Percentiles rank a stretch among this genome's conserved stretches.
phyloP scores from a whole-genome alignment of 805 yeast species.

The Suhomyces pyralidae region DNA sequence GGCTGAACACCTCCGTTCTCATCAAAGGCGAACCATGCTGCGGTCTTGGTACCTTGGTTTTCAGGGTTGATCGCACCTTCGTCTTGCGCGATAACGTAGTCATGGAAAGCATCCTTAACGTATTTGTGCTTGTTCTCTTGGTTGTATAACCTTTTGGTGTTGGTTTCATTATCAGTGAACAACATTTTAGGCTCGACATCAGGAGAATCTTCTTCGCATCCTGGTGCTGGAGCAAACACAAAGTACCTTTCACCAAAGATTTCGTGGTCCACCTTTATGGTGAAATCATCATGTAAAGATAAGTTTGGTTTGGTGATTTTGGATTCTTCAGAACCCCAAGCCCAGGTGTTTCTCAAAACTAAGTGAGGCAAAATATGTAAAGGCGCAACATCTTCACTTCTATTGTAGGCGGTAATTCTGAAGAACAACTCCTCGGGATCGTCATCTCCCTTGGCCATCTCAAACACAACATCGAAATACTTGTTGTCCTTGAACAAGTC shows the following conservation, averaged over 20 bases:
- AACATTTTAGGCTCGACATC: conserved; percentile 75
- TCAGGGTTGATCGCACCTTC: conserved; percentile 67
- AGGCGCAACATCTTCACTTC: conserved; percentile 83
- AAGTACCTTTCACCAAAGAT: conserved; percentile 63
- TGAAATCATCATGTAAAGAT: conserved; percentile 38
- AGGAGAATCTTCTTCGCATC: conserved; percentile 44
- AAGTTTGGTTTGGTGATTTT: conserved; percentile 48
- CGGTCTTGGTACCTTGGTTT: conserved; percentile 72
- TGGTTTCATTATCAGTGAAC: conserved; percentile 90
- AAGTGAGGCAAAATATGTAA: conserved; percentile 83
- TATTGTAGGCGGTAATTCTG: conserved; percentile 82
- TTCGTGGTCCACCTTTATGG: conserved; percentile 61
- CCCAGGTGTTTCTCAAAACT: conserved; percentile 86
- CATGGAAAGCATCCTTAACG: conserved; percentile 91
- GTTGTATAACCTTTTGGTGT: conserved; percentile 62
- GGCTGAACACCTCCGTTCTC: conserved; percentile 77
- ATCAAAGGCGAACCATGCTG: conserved; percentile 81
- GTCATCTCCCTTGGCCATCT: conserved; percentile 81
- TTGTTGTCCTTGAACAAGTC: conserved; percentile 67
- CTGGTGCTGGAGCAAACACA: conserved; percentile 83
- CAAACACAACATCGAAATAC: conserved; percentile 85
- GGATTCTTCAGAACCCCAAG: conserved; percentile 70
- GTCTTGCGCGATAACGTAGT: conserved; percentile 61
- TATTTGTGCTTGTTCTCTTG: conserved; percentile 57
- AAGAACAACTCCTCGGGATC: conserved; percentile 79